Evolutionary conservation across 768 basidiomycete species (phyloP), one percentile per base, ranked within the genome.

Genomic region (Boletus rubroflammeus): DNA sequence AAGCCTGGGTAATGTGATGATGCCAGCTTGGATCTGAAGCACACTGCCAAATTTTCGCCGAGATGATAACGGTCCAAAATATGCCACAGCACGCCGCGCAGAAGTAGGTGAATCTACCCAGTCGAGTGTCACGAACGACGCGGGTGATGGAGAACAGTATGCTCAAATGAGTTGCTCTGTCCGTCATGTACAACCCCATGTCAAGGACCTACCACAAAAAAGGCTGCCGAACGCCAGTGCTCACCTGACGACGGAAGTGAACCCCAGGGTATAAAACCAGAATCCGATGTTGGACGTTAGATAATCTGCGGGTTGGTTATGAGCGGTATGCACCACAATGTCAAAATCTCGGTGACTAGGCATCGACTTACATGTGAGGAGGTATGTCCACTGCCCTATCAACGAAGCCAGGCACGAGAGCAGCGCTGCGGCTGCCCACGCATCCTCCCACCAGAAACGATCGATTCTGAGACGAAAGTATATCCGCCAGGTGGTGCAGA

Each of bases 391-490:
- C 11, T 47, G 23, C 21, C 55, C 59, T 14, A 41, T 25, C 35
- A 62, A 28, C 28, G 31, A 54, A 28, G 46, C 31, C 0, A 55
- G 19, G 28, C 60, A 51, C 9, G 45, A 46, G 17, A 62, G 10
- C 17, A 61, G 40, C 10, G 46, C 53, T 13, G 40, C 31, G n/a
- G 9, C 31, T n/a, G 57, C 62, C 54, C 57, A 63, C 0, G 45
- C 55, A 55, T 63, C 60, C 29, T 63, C 62, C 60, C 60, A 61
- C 59, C 55, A 62, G 21, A 62, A 51, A 6, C 59, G 54, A 23
- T 21, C 31, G 19, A 61, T 60, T 35, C 9, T 50, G n/a, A 61
- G 44, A 34, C 60, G 58, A 56, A 60, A 56, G 13, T 29, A 51
- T 47, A 61, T 35, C 21, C 58, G 43, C 47, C 55, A 61, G 17